Base-by-base conservation (phyloP, 257 asterid species). In the Solanum megistacrolobum region DNA sequence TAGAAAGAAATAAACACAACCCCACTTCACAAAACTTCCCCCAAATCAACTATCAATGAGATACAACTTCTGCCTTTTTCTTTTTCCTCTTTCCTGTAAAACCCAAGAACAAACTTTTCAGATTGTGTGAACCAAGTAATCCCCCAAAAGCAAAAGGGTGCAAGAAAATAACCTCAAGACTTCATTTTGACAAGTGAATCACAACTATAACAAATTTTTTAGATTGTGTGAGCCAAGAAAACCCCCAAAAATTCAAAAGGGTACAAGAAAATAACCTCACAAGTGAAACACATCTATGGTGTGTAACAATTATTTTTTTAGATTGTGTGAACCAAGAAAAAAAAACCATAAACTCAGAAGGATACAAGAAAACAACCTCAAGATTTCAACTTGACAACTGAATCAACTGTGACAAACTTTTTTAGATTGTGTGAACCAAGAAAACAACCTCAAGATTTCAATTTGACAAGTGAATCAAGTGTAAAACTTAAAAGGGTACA, bases 111-210 rank as follows among this genome's bases (percentile, higher is more conserved):
- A 36, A 13, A 60, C 39, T 11, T 23, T 41, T 58, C 48, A 79
- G 66, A 35, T 46, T 66, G 46, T 25, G 86, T 41, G 92, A 88
- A 68, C 74, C 88, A 88, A 73, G 72, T 85, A 88, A 81, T 12
- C 86, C 78, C 58, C 88, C 83, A 41, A 86, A 87, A 69, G 62
- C 87, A 89, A 89, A 91, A 84, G 93, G 89, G 90, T 52, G 68
- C 88, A 27, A 85, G 89, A 88, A 92, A 85, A 32, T n/a, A 86
- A 83, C 29, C 29, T 72, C 90, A 87, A 89, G 90, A 84, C 73
- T 88, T 81, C 90, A 84, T 85, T 87, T 91, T 91, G 89, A 89
- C 74, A 88, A 86, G 86, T 87, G 83, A 91, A 90, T 68, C 36
- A 68, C 74, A 68, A 12, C 74, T 68, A 27, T 5, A 31, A n/a